A percentile compares a stretch with the other conserved stretches of the same genome.
phyloP scores from a whole-genome alignment of 2,329 filamentous ascomycete species.

The Ilyonectria mors-panacis region DNA sequence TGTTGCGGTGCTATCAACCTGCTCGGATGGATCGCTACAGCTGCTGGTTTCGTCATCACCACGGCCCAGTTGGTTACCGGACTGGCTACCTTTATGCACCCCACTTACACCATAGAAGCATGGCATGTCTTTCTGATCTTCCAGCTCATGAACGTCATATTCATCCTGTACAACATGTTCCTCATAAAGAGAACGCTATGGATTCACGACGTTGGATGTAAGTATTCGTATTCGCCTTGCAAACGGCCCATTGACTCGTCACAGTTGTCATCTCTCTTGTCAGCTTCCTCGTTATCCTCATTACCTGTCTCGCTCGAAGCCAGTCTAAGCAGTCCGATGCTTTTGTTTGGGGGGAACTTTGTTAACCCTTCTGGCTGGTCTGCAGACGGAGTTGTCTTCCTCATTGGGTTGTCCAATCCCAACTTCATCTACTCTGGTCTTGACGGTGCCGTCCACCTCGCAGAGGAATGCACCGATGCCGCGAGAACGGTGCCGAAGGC shows the following conservation, averaged over 20 bases:
- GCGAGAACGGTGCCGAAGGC: slow-evolving; percentile 51
- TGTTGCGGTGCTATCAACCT: slow-evolving; percentile 26
- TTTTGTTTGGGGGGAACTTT: slow-evolving; percentile 51
- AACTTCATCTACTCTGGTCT: slow-evolving; percentile 56
- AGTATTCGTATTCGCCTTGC: neutral
- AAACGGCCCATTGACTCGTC: neutral
- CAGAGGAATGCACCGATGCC: slow-evolving; percentile 54
- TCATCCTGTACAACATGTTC: slow-evolving; percentile 28
- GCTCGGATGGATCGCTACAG: slow-evolving; percentile 29
- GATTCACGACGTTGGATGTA: slow-evolving; percentile 33
- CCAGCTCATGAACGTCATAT: slow-evolving; percentile 26
- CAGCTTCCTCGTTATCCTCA: slow-evolving; percentile 28
- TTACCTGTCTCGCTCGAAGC: slow-evolving; percentile 29
- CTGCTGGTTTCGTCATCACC: slow-evolving; percentile 24
- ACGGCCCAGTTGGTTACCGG: slow-evolving; percentile 28
- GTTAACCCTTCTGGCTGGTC: slow-evolving; percentile 50
- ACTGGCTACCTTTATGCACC: slow-evolving; percentile 18
- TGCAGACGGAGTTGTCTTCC: slow-evolving; percentile 50
- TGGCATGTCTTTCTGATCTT: slow-evolving; percentile 34
- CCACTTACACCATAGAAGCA: slow-evolving; percentile 8
- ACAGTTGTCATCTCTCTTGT: slow-evolving; percentile 28
- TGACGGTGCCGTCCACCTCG: slow-evolving; percentile 56
- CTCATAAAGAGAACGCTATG: slow-evolving; percentile 29
- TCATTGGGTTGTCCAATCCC: slow-evolving; percentile 56
- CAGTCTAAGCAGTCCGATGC: slow-evolving; percentile 16